Evolutionary conservation across 2,329 filamentous ascomycete species (phyloP), one percentile per base, ranked within the genome.

Genomic region (Myriosclerotinia scirpicola): DNA sequence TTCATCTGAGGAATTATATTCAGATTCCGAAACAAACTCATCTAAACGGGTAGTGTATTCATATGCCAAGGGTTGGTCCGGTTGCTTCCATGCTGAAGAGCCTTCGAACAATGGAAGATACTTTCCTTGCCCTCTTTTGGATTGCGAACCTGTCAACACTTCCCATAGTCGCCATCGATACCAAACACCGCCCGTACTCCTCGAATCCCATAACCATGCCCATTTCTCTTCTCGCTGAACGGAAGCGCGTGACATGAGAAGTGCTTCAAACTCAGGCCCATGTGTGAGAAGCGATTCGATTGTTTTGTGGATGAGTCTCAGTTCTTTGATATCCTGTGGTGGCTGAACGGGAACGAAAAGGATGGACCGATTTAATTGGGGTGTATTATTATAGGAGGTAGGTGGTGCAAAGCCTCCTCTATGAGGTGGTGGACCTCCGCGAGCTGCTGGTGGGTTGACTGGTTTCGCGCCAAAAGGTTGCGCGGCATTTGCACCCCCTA

Each of bases 81-180:
- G 92, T 8, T 87, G 83, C 66, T 89, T 85, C 94, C 94, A 98
- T 8, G 87, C 85, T 70, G 91, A 85, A 48, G 87, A 87, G 9
- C 87, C 87, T 72, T 96, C 91, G 69, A 96, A 96, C 0, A 96
- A 79, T 1, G 86, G 84, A 26, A 89, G 71, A 65, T 85, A 87
- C 70, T 83, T 86, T 54, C 80, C 80, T 71, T 82, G 80, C 4
- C 80, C 79, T 17, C 76, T 76, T 20, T 77, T 78, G 4, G 80
- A 75, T 53, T 83, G 80, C 1, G 83, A 82, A 5, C 88, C 88
- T 0, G 90, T 93, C n/a, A 94, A 81, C 11, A 94, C 84, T 72
- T 95, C 88, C 91, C 93, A 97, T 54, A 98, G 76, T 54, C 92
- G 87, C 90, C 92, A 98, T 54, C 95, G 88, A 77, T 98, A 98